These are phyloP conservation scores for Paecilomyces niveus DNA, from an alignment of 2,329 filamentous ascomycete species.

Conservation along the genomic window DNA sequence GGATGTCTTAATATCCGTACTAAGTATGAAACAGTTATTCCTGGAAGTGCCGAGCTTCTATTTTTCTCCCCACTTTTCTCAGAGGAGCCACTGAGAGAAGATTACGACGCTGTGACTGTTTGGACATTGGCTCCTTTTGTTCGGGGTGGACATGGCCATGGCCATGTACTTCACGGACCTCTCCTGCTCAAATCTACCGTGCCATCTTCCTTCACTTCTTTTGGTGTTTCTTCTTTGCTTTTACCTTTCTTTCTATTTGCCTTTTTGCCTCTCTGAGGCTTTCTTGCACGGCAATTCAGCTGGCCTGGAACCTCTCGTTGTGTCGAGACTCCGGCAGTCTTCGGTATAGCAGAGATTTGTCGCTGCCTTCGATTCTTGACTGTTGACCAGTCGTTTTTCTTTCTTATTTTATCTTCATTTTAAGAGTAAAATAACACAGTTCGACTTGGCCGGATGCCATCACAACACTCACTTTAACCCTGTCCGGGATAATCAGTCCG, in stretches of 20 bases:
- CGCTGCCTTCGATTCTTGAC: neutral
- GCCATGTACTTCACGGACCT: neutral
- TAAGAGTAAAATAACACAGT: neutral
- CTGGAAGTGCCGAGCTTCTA: neutral
- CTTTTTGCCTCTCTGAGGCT: neutral
- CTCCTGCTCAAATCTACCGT: neutral
- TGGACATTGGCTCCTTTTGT: neutral
- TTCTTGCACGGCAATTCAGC: neutral
- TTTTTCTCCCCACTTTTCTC: neutral
- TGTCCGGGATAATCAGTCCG: neutral
- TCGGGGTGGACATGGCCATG: neutral
- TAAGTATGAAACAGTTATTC: neutral
- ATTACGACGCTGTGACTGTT: neutral
- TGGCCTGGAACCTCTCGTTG: neutral
- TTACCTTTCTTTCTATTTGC: neutral
- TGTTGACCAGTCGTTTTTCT: neutral
- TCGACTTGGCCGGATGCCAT: neutral
- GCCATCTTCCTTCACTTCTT: neutral
- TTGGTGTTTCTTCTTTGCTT: neutral
- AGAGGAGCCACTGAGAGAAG: neutral
- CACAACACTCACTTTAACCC: neutral
- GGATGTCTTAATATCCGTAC: neutral
- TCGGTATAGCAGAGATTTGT: neutral
- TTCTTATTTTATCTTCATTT: neutral
- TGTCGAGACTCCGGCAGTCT: neutral